Evolutionary conservation across 352 stramenopile genomes (phyloP), one percentile per base, ranked within the genome.

Genomic region (Phytopythium litorale): DNA sequence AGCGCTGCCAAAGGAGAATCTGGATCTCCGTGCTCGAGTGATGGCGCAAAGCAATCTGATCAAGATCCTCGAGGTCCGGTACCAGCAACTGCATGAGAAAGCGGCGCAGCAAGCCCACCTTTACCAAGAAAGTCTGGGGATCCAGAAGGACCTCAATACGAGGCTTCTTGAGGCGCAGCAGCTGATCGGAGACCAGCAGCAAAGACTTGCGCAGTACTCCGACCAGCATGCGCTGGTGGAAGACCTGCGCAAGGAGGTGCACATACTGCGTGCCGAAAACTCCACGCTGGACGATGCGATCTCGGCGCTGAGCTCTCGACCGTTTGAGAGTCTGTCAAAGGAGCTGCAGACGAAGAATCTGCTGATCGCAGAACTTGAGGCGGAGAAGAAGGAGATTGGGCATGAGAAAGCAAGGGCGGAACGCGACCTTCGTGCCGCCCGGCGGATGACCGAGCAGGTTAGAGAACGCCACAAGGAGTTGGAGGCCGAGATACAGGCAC

Each of bases 231-330:
- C 52, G 13, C 57, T 74, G 32, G 40, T 84, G 13, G 62, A 73
- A 11, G 57, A 75, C 15, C 38, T 89, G 12, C 63, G 73, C 9
- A 76, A 75, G 45, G 81, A 89, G 32, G 35, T 81, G 19, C 78
- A 84, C 35, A 54, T 83, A 6, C 58, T 91, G 7, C 68, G 72
- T 1, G 84, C 67, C n/a, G 81, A 91, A 48, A 89, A 86, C 40
- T 7, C 65, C 0, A 76, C 68, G 46, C 65, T 91, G 32, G 79
- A 86, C 59, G 72, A 84, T 12, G 62, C 73, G 1, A 56, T 89
- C 11, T 53, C 68, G 13, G 67, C 70, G 19, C 67, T 91, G 9
- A 87, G 70, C 32, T 78, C 76, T 11, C 67, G 78, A 8, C 82
- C 82, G 12, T 85, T 91, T 38, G 71, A 86, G 12, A 54, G 54